Evolutionary conservation across 1,139 yeast genomes (phyloP), one percentile per base, ranked within the genome.

Genomic region (Pichia sp.): DNA sequence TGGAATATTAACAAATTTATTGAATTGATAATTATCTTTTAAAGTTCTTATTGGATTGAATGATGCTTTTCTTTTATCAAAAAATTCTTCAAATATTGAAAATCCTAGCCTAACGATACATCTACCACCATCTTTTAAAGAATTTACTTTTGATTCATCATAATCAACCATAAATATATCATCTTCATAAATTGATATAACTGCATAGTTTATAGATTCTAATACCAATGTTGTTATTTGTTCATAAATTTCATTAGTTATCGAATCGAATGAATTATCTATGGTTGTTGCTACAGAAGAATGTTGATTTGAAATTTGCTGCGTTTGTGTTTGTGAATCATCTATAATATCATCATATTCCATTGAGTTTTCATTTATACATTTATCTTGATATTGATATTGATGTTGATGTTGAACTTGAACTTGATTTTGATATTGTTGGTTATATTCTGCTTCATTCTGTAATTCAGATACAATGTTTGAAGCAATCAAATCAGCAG

Each of bases 141-240:
- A 66, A 0, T 47, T 48, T 2, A 80, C 61, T 0, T 62, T 38
- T 3, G 68, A 58, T 19, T 70, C 67, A 29, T 75, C 67, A 60
- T 81, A 84, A 1, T 73, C 81, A 31, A 77, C 64, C 30, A 83
- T 63, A 6, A 73, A 77, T 29, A 81, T 56, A 47, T 81, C 87
- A 1, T 80, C 84, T 0, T 80, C 89, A 61, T 78, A 87, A 39
- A 73, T 80, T 4, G 69, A 63, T n/a, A 62, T 67, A 80, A 87
- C 75, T 34, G 80, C 76, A 51, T 67, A 68, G 53, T 80, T 81
- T 2, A 83, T 70, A 0, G 80, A 78, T 2, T 79, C 75, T 14
- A 72, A 59, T 0, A 75, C 68, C 1, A 81, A 55, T 3, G 63
- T 62, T 49, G 71, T 73, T 0, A 80, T 68, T 60, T 84, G 86